These are phyloP conservation scores for Erythrobasidium yunnanense DNA, from an alignment of 768 basidiomycete genomes.

Conservation along the genomic window DNA sequence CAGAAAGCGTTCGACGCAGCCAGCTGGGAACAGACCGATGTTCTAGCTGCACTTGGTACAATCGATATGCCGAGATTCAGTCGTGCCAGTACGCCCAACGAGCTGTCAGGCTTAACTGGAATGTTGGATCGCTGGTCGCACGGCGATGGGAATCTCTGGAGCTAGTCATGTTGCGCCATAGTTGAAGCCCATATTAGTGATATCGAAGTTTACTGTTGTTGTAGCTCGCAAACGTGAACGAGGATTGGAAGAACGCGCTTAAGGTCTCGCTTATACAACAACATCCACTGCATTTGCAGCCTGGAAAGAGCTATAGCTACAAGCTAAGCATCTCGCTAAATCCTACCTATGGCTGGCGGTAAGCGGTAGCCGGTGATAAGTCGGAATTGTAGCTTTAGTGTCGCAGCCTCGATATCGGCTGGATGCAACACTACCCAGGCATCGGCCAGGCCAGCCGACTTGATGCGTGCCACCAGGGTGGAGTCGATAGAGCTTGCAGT, in stretches of 20 bases:
- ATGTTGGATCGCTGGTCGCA: background rate
- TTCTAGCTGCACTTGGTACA: background rate
- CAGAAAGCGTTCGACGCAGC: background rate
- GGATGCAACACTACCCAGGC: background rate
- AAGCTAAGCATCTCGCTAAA: background rate
- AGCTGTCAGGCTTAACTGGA: background rate
- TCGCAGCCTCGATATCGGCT: background rate
- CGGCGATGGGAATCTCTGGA: background rate
- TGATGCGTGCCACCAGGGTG: background rate
- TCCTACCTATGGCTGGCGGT: background rate
- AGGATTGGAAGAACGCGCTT: too few relatives aligned
- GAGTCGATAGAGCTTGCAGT: background rate
- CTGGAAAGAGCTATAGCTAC: background rate
- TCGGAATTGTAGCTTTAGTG: constrained; percentile 1
- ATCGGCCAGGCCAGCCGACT: background rate
- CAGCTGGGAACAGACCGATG: background rate
- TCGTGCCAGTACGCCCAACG: background rate
- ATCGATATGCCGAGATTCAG: background rate
- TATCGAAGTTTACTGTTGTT: too few relatives aligned
- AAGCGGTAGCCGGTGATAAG: constrained; percentile 4
- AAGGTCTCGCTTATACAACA: too few relatives aligned
- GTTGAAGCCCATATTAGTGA: too few relatives aligned
- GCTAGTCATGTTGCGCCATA: too few relatives aligned
- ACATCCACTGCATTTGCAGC: background rate
- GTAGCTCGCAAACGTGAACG: too few relatives aligned